Evolutionary conservation across 495 filamentous ascomycete genomes (phyloP), one percentile per base, ranked within the genome.

Genomic region (Trichoderma orchidacearum): DNA sequence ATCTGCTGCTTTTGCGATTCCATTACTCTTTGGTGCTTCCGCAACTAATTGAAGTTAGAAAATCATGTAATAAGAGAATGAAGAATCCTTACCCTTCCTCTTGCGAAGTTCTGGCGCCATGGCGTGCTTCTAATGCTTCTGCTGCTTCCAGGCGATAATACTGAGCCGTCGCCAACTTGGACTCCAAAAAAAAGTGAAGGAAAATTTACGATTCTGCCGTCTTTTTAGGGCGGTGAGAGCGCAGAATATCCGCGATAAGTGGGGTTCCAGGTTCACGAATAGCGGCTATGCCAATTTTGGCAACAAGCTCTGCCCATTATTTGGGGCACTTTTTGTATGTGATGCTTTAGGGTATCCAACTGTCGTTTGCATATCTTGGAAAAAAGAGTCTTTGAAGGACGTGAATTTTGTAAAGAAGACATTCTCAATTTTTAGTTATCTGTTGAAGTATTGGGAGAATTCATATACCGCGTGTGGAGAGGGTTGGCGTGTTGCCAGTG

Each of bases 201-300:
- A 55, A 55, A 55, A 28, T 55, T 36, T 35, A 31, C 25, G 53
- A 55, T 55, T 55, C 53, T 55, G 51, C 51, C 51, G 51, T 30
- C 18, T 30, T 53, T 30, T 12, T 5, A 17, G 51, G 15, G 51
- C 51, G 51, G 51, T 53, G 51, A 48, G 17, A 7, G 12, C 9
- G 36, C 15, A 8, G 36, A 41, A 41, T 18, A 23, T 6, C 9
- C 41, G 41, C 41, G 41, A 48, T 48, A 25, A 23, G 41, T 48
- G 41, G 21, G 41, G 5, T 6, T 23, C 3, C 7, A 17, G n/a
- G 2, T 48, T 11, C 41, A 48, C 41, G 23, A 48, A 8, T 23
- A 27, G 41, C 18, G 12, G 21, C 41, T 23, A 48, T 25, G 41
- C 41, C 41, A 8, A 3, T 48, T 48, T 7, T 15, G 11, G 34